A percentile compares a stretch with the other conserved stretches of the same genome.
Conservation (phyloP, 148 eudicot genomes). For the Vaccinium vitisidaea region DNA sequence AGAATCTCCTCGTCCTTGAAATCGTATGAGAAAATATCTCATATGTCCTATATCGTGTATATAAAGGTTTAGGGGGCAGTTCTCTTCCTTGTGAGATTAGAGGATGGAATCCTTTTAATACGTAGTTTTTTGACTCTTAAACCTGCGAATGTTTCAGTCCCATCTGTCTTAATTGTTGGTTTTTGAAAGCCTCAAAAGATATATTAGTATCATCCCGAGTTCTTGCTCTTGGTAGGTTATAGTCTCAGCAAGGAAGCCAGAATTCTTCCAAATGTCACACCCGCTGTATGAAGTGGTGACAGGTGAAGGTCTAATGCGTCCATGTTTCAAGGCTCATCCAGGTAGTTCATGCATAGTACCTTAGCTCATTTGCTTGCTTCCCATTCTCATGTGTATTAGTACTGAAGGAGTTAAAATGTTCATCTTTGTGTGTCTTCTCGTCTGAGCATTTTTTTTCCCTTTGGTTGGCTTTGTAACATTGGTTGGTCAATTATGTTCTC, state of each 20-base stretch:
- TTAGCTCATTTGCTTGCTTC: slow-evolving; percentile 15
- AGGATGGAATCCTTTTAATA: slow-evolving; percentile 4
- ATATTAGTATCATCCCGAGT: background rate
- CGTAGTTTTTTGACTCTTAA: background rate
- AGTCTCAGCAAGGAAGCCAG: slow-evolving; percentile 96
- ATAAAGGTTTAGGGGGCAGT: background rate
- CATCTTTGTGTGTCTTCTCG: background rate
- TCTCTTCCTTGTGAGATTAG: background rate
- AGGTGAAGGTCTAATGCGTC: slow-evolving; percentile 94
- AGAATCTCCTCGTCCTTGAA: background rate
- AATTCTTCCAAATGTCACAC: slow-evolving; percentile 93
- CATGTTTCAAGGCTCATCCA: slow-evolving; percentile 81
- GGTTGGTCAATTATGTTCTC: background rate
- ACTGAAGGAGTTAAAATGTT: background rate
- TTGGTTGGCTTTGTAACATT: background rate
- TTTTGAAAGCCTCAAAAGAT: slow-evolving; percentile 1
- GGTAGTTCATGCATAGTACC: slow-evolving; percentile 39
- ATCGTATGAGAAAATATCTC: background rate
- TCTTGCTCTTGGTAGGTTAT: slow-evolving; percentile 60
- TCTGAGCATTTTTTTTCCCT: background rate
- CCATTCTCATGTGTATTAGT: background rate
- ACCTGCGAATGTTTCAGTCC: background rate
- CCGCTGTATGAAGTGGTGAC: slow-evolving; percentile 98
- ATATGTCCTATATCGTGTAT: background rate
- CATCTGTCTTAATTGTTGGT: background rate